phyloP scores from a whole-genome alignment of 805 yeast genomes.

The Candida germanica region DNA sequence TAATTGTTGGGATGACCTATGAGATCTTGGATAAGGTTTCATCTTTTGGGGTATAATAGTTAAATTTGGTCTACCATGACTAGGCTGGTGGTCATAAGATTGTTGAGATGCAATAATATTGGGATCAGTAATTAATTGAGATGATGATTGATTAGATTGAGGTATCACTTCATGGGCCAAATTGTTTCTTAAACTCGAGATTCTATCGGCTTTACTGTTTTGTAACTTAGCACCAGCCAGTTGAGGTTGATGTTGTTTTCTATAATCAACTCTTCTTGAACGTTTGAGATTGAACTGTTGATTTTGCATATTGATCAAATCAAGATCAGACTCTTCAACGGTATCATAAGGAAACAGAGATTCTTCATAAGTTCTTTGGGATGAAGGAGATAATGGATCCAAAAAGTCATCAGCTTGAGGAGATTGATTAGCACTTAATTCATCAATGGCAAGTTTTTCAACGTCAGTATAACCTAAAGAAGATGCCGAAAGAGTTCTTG shows the following conservation, averaged over 20 bases:
- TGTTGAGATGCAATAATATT: not conserved
- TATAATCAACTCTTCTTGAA: conserved; percentile 39
- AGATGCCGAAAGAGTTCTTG: conserved; percentile 71
- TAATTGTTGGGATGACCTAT: conserved; percentile 28
- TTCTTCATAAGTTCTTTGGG: conserved; percentile 13
- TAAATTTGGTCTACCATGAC: not conserved
- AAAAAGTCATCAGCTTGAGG: conserved; percentile 25
- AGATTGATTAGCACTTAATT: conserved; percentile 18
- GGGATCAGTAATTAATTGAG: conserved; percentile 1
- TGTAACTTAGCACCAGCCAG: conserved; percentile 25
- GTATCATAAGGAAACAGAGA: conserved; percentile 11
- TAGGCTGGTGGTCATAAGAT: not conserved
- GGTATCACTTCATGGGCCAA: conserved; percentile 11
- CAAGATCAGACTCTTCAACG: conserved; percentile 6
- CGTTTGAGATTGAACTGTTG: conserved; percentile 30
- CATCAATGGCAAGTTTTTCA: conserved; percentile 43
- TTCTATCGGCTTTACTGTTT: conserved; percentile 18
- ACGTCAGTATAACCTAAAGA: conserved; percentile 58
- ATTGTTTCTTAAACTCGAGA: conserved; percentile 19
- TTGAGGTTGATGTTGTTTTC: conserved; percentile 21
- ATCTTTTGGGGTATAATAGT: not conserved
- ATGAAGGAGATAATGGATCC: conserved; percentile 14
- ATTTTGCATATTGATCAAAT: conserved; percentile 8
- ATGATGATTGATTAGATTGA: conserved; percentile 2
- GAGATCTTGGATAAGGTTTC: conserved; percentile 2